These are phyloP conservation scores for Stramenopiles sp. DNA, from an alignment of 352 stramenopile genomes.

Conservation along the genomic window DNA sequence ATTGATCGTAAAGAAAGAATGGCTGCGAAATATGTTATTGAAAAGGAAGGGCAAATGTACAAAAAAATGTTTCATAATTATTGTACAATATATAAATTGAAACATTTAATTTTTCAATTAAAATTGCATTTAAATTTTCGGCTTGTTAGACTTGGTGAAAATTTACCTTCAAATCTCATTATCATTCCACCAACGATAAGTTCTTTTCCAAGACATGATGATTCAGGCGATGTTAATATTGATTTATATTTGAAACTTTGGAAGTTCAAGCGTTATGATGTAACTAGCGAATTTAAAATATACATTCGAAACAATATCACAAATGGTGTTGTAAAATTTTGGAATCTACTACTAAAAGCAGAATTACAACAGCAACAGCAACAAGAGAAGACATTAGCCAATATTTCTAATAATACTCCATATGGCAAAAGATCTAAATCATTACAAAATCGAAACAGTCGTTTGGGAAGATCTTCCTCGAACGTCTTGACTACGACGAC, in stretches of 20 bases:
- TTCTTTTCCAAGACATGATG: background rate
- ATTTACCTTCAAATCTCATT: no score
- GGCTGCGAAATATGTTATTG: background rate
- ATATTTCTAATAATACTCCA: no score
- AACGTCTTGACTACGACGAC: no score
- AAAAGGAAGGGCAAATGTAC: constrained; percentile 2
- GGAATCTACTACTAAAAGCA: background rate
- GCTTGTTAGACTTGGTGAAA: background rate
- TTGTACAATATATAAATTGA: background rate
- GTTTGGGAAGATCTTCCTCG: background rate
- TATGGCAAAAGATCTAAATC: background rate
- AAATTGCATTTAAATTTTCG: background rate
- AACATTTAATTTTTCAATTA: background rate
- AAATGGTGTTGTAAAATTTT: background rate
- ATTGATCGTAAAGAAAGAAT: background rate
- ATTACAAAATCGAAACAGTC: no score
- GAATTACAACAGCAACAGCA: no score
- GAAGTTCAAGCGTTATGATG: background rate
- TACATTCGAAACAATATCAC: background rate
- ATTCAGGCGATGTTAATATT: background rate
- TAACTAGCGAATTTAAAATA: background rate
- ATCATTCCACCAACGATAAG: background rate
- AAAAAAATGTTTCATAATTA: background rate
- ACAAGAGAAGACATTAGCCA: background rate
- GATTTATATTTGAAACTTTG: background rate